phyloP scores from a whole-genome alignment of 208 protist species.

The Acanthamoeba polyphaga region DNA sequence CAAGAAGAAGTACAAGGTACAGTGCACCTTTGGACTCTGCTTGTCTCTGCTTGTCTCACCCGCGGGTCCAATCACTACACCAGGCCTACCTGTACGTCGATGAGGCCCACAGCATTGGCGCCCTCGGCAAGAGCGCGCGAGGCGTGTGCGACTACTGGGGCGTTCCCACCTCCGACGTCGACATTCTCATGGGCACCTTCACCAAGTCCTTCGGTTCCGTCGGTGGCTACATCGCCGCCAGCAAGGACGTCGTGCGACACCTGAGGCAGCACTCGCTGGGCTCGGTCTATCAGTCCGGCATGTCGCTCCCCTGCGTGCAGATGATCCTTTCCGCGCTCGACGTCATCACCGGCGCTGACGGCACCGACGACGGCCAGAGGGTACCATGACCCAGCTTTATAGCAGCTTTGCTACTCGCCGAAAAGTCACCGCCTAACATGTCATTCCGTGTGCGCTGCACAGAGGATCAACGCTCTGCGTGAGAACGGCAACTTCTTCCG shows the following conservation, averaged over 20 bases:
- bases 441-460: too few species aligned
- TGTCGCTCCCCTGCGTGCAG: constrained; percentile 93
- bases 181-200: constrained; percentile 94
- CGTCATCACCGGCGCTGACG: constrained; percentile 94
- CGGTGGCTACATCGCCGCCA: constrained; percentile 90
- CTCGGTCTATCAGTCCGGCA: constrained; percentile 83
- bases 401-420: neutral
- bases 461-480: constrained; percentile 78
- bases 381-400: too few species aligned
- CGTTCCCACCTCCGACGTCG: constrained; percentile 86
- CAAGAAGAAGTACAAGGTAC: constrained; percentile 91
- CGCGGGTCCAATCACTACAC: too few species aligned
- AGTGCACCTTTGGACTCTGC: too few species aligned
- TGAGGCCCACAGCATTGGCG: constrained; percentile 94
- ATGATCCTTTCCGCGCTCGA: constrained; percentile 94
- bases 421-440: neutral
- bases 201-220: constrained; percentile 92
- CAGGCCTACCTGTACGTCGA: constrained; percentile 91
- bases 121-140: constrained; percentile 84
- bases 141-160: constrained; percentile 74
- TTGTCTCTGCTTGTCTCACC: too few species aligned
- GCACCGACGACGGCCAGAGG: constrained; percentile 91
- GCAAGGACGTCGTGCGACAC: constrained; percentile 71
- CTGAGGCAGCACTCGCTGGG: constrained; percentile 34
- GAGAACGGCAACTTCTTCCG: constrained; percentile 89